Conservation (phyloP, 2,329 filamentous ascomycete genomes). For the Fusarium heterosporum region DNA sequence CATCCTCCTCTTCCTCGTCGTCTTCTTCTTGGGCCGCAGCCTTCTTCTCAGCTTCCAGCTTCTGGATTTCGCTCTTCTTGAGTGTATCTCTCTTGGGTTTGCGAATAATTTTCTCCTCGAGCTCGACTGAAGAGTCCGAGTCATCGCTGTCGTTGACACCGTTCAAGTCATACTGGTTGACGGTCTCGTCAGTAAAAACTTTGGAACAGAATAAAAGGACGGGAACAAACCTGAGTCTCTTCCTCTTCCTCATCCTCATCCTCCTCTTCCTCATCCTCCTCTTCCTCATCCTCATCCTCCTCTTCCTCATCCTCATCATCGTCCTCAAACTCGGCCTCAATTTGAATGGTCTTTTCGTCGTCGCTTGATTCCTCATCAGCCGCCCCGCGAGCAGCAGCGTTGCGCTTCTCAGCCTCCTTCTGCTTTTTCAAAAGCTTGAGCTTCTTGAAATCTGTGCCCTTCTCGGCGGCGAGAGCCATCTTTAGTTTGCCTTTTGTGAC, state of each 20-base stretch:
- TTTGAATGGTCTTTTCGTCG: conserved; percentile 51
- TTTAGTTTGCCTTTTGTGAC: conserved; percentile 63
- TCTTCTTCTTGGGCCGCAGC: conserved; percentile 52
- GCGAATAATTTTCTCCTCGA: conserved; percentile 76
- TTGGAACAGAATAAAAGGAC: background rate
- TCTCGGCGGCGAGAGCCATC: conserved; percentile 66
- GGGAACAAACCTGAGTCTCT: conserved; percentile 45
- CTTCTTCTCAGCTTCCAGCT: conserved; percentile 45
- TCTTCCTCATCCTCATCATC: conserved; percentile 55
- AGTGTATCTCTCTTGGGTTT: conserved; percentile 60
- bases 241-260: conserved; percentile 43
- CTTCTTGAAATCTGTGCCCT: conserved; percentile 65
- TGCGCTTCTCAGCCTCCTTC: conserved; percentile 58
- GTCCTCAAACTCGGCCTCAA: conserved; percentile 51
- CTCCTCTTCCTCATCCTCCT: no score
- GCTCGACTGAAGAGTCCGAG: conserved; percentile 79
- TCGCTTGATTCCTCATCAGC: conserved; percentile 50
- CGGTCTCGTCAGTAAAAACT: background rate
- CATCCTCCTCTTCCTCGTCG: conserved; percentile 76
- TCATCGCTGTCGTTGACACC: conserved; percentile 71
- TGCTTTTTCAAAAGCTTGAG: conserved; percentile 62
- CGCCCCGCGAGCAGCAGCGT: conserved; percentile 46
- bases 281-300: conserved; percentile 48
- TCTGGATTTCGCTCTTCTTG: conserved; percentile 48
- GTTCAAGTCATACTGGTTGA: conserved; percentile 61